Evolutionary conservation across 2,329 filamentous ascomycete genomes (phyloP).

Genomic region (Periconia macrospinosa): DNA sequence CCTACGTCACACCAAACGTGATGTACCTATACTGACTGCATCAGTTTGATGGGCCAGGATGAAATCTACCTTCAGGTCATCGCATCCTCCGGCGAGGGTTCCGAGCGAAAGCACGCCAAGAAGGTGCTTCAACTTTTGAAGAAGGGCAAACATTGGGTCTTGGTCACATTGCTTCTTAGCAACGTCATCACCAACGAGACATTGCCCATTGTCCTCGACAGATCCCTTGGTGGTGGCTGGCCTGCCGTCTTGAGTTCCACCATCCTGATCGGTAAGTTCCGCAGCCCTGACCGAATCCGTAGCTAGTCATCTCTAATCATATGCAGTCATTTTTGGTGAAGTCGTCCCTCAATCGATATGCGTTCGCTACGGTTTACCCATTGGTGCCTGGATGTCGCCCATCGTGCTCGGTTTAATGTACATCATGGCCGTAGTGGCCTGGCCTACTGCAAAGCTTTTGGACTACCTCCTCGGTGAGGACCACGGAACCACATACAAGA

Average conservation of each 20-base stretch:
- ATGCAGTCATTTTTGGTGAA: constrained; percentile 92
- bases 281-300: not conserved
- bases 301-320: not conserved
- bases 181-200: constrained; percentile 99
- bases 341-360: constrained; percentile 95
- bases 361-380: constrained; percentile 91
- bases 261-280: constrained; percentile 77
- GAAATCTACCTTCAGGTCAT: constrained; percentile 97
- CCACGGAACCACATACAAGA: constrained; percentile 96
- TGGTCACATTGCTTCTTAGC: constrained; percentile 89
- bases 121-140: constrained; percentile 79
- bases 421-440: constrained; percentile 83
- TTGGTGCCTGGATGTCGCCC: constrained; percentile 91
- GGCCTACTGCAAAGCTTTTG: constrained; percentile 93
- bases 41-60: constrained; percentile 71
- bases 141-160: constrained; percentile 95
- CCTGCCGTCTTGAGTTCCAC: constrained; percentile 93
- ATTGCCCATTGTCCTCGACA: constrained; percentile 84
- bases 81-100: constrained; percentile 77
- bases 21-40: constrained; percentile 13
- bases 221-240: constrained; percentile 91
- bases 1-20: not conserved
- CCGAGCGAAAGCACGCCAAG: constrained; percentile 83
- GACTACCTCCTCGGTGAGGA: constrained; percentile 92
- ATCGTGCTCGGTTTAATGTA: constrained; percentile 91